These are phyloP conservation scores for Pseudognaphalium luteoalbum DNA, from an alignment of 129 eudicot species.

Conservation along the genomic window DNA sequence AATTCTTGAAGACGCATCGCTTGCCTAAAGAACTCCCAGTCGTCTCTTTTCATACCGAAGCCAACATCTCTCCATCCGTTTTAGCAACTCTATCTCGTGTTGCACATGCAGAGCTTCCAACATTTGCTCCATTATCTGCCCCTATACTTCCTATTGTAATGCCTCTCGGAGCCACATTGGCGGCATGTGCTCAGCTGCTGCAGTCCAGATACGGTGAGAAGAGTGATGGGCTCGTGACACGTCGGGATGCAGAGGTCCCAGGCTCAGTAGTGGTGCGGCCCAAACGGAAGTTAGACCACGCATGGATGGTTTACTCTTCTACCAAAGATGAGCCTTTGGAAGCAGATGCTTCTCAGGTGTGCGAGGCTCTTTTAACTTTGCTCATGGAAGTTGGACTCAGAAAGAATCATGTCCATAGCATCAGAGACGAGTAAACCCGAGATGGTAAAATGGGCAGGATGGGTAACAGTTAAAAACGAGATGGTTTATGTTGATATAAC, in stretches of 20 bases:
- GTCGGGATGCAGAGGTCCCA: constrained; percentile 97
- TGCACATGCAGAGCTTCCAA: constrained; percentile 86
- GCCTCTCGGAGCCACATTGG: constrained; percentile 96
- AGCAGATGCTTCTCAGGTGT: constrained; percentile 80
- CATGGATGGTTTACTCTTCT: constrained; percentile 96
- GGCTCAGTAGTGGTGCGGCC: constrained; percentile 97
- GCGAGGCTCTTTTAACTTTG: constrained; percentile 80
- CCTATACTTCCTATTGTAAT: constrained; percentile 70
- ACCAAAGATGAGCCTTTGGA: constrained; percentile 74
- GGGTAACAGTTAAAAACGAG: too few relatives aligned
- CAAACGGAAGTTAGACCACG: constrained; percentile 78
- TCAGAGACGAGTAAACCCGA: constrained; percentile 29
- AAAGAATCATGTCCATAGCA: constrained; percentile 44
- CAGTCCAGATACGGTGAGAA: constrained; percentile 77
- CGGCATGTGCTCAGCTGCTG: constrained; percentile 89
- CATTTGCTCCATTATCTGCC: constrained; percentile 49
- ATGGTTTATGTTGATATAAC: too few relatives aligned
- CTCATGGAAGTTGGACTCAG: constrained; percentile 70
- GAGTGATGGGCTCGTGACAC: constrained; percentile 93
- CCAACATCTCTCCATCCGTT: constrained; percentile 81
- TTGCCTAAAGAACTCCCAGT: constrained; percentile 82
- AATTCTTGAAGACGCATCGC: constrained; percentile 54
- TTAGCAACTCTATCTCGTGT: constrained; percentile 85
- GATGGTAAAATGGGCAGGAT: not conserved
- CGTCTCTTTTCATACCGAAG: constrained; percentile 84